phyloP scores from a whole-genome alignment of 1,139 yeast species.

The Zygoascus hellenicus region DNA sequence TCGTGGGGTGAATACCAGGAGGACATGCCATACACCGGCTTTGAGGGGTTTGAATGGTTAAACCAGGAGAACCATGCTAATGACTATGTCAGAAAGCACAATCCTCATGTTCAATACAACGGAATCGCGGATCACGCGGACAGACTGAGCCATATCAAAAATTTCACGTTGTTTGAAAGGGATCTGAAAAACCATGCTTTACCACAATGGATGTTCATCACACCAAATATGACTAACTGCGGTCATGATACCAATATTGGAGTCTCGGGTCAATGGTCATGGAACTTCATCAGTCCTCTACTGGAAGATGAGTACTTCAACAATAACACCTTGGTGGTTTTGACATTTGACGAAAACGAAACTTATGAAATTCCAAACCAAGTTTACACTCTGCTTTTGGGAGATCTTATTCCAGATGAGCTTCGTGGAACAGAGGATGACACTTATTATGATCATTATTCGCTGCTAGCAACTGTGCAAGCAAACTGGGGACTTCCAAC shows the following conservation, averaged over 20 bases:
- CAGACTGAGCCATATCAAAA: conserved; percentile 41
- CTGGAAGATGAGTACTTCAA: conserved; percentile 41
- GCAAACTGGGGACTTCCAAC: conserved; percentile 45
- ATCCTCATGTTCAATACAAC: conserved; percentile 41
- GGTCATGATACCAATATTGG: conserved; percentile 44
- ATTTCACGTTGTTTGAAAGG: conserved; percentile 39
- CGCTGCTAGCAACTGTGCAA: conserved; percentile 42
- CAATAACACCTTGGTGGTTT: conserved; percentile 37
- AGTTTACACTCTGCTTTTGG: conserved; percentile 41
- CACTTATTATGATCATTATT: conserved; percentile 47
- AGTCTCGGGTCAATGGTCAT: conserved; percentile 42
- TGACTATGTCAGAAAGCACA: conserved; percentile 47
- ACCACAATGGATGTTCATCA: conserved; percentile 47
- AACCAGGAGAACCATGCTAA: conserved; percentile 40
- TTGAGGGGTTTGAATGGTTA: conserved; percentile 41
- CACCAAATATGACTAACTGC: conserved; percentile 48
- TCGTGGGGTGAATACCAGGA: conserved; percentile 50
- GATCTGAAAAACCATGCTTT: conserved; percentile 37
- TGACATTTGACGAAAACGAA: conserved; percentile 46
- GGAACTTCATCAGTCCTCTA: conserved; percentile 39
- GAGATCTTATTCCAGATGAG: conserved; percentile 35
- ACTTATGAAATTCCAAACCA: conserved; percentile 39
- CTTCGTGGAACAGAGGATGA: conserved; percentile 39
- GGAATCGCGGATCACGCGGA: conserved; percentile 33
- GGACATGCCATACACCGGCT: conserved; percentile 46